These are phyloP conservation scores for Dictyostelium citrinum DNA, from an alignment of 78 protist species.

Conservation along the genomic window DNA sequence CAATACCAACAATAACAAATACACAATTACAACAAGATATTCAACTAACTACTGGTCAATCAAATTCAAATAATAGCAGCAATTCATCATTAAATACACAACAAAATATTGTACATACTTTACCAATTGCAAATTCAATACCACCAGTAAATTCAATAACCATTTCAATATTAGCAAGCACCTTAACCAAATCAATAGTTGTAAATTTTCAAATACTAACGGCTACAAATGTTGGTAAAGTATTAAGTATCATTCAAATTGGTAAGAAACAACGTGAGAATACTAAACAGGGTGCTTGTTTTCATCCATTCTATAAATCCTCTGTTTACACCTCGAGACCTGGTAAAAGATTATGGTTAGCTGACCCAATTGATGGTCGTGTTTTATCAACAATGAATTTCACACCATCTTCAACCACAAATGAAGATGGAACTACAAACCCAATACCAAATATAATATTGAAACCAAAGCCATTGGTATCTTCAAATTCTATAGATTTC, in stretches of 20 bases:
- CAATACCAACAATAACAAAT: background rate
- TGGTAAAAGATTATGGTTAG: slow-evolving; percentile 63
- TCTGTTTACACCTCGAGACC: slow-evolving; percentile 61
- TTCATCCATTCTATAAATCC: slow-evolving; percentile 14
- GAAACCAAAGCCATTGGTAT: background rate
- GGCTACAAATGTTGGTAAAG: background rate
- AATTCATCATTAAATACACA: background rate
- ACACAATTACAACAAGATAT: background rate
- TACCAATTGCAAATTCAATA: background rate
- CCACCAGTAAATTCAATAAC: background rate
- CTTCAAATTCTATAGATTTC: background rate
- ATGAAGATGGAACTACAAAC: background rate
- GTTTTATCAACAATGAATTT: slow-evolving; percentile 68
- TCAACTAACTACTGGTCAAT: background rate
- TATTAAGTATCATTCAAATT: background rate
- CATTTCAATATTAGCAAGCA: background rate
- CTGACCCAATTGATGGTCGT: slow-evolving; percentile 47
- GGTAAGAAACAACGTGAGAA: slow-evolving; percentile 67
- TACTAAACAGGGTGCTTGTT: slow-evolving; percentile 76
- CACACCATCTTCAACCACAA: background rate
- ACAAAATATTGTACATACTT: background rate
- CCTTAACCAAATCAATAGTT: slow-evolving; percentile 45
- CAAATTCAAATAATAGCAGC: background rate
- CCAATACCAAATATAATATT: background rate
- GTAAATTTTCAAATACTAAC: slow-evolving; percentile 6